Conservation (phyloP, 352 stramenopile genomes). For the Globisporangium cederbergense region DNA sequence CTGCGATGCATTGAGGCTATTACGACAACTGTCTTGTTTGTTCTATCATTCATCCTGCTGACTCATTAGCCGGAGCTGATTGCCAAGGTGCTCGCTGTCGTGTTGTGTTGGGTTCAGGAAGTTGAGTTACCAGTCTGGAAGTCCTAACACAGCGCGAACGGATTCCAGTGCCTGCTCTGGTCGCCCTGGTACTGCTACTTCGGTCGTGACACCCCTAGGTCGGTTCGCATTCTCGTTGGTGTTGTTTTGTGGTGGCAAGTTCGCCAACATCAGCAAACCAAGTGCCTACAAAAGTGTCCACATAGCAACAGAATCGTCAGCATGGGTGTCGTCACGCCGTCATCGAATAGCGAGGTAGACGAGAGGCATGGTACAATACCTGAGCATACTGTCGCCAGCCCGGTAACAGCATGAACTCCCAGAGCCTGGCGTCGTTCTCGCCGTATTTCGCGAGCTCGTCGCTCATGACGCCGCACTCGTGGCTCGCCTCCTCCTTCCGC, state of each 20-base stretch:
- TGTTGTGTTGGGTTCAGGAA: too few species aligned
- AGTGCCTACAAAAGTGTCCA: not conserved
- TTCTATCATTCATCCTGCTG: not conserved
- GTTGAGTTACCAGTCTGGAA: slow-evolving; percentile 18
- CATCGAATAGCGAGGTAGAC: too few species aligned
- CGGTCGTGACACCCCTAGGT: too few species aligned
- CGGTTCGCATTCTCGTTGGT: not conserved
- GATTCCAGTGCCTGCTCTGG: slow-evolving; percentile 20
- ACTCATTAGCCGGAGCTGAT: too few species aligned
- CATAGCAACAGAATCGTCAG: too few species aligned
- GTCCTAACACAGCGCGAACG: slow-evolving; percentile 23
- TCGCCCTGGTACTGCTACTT: not conserved
- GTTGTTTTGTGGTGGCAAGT: not conserved
- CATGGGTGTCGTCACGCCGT: too few species aligned
- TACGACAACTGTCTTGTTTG: not conserved
- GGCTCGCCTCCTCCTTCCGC: slow-evolving; percentile 5
- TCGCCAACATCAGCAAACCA: not conserved
- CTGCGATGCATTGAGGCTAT: slow-evolving; percentile 12
- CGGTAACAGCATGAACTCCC: slow-evolving; percentile 22
- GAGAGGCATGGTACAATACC: slow-evolving; percentile 10
- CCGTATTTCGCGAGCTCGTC: slow-evolving; percentile 12
- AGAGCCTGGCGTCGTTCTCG: slow-evolving; percentile 17
- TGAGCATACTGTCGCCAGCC: slow-evolving; percentile 29
- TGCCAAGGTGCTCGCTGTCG: too few species aligned
- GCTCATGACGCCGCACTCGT: slow-evolving; percentile 5